Conservation (phyloP, 2,329 filamentous ascomycete genomes). For the Ascochyta pisi region DNA sequence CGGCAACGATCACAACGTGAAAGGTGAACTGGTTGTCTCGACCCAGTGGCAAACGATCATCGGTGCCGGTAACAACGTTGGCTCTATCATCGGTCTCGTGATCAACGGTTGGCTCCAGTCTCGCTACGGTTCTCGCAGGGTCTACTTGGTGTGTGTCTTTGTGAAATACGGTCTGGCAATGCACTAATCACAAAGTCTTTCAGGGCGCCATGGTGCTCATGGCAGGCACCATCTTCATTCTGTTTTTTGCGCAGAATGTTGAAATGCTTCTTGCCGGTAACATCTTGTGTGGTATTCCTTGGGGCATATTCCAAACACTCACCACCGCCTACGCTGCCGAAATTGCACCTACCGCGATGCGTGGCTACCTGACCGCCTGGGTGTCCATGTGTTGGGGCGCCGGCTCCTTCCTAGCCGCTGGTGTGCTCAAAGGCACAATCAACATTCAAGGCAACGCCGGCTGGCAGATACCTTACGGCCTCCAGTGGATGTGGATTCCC, state of each 20-base stretch:
- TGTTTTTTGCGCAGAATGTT: constrained; percentile 52
- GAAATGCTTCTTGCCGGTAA: constrained; percentile 57
- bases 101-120: constrained; percentile 50
- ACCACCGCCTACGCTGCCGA: constrained; percentile 72
- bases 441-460: constrained; percentile 62
- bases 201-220: constrained; percentile 16
- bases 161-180: constrained; percentile 22
- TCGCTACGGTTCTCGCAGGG: constrained; percentile 49
- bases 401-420: constrained; percentile 72
- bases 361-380: constrained; percentile 62
- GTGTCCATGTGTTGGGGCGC: constrained; percentile 77
- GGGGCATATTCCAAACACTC: constrained; percentile 52
- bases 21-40: constrained; percentile 42
- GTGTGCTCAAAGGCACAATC: constrained; percentile 62
- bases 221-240: constrained; percentile 44
- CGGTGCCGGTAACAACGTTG: constrained; percentile 49
- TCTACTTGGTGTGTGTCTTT: constrained; percentile 47
- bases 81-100: constrained; percentile 48
- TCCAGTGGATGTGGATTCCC: constrained; percentile 77
- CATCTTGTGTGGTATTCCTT: constrained; percentile 59
- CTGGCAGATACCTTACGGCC: constrained; percentile 67
- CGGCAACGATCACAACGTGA: constrained; percentile 40
- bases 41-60: constrained; percentile 51
- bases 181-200: constrained; percentile 8
- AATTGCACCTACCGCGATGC: constrained; percentile 56